These are phyloP conservation scores for Lactarius pseudohatsudake DNA, from an alignment of 768 basidiomycete genomes.

Conservation along the genomic window DNA sequence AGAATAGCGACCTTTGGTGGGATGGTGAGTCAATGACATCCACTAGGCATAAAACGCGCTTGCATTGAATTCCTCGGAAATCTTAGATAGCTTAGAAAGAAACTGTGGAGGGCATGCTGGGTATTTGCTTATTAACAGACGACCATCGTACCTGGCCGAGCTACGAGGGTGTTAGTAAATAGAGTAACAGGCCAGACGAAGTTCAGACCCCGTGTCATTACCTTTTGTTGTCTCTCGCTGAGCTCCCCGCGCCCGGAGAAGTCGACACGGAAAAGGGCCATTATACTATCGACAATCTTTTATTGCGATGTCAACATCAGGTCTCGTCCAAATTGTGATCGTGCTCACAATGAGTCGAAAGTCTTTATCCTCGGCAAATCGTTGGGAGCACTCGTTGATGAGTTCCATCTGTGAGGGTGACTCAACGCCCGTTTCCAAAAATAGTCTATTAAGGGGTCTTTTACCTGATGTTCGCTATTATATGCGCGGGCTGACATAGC, in stretches of 20 bases:
- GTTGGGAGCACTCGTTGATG: constrained; percentile 83
- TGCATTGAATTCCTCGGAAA: constrained; percentile 91
- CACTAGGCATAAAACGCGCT: constrained; percentile 26
- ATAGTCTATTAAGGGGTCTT: not conserved
- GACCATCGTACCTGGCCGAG: constrained; percentile 67
- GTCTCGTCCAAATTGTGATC: not conserved
- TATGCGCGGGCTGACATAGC: constrained; percentile 69
- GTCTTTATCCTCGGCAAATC: constrained; percentile 88
- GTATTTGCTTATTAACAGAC: not conserved
- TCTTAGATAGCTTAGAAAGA: constrained; percentile 87
- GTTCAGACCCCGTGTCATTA: constrained; percentile 29
- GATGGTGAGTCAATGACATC: constrained; percentile 9
- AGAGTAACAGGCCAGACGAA: constrained; percentile 3
- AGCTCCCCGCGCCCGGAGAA: constrained; percentile 92
- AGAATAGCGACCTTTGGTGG: constrained; percentile 70
- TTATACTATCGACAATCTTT: constrained; percentile 93
- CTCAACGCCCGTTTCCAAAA: constrained; percentile 15
- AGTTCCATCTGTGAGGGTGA: constrained; percentile 71
- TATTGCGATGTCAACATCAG: constrained; percentile 4
- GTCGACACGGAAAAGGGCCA: constrained; percentile 95
- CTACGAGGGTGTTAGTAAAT: constrained; percentile 40
- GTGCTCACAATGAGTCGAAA: constrained; percentile 63
- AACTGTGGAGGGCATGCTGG: constrained; percentile 48
- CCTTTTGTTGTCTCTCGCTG: constrained; percentile 92
- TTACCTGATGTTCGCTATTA: constrained; percentile 89